Conservation (phyloP, 2,329 filamentous ascomycete genomes). For the Cladosporium sp. region DNA sequence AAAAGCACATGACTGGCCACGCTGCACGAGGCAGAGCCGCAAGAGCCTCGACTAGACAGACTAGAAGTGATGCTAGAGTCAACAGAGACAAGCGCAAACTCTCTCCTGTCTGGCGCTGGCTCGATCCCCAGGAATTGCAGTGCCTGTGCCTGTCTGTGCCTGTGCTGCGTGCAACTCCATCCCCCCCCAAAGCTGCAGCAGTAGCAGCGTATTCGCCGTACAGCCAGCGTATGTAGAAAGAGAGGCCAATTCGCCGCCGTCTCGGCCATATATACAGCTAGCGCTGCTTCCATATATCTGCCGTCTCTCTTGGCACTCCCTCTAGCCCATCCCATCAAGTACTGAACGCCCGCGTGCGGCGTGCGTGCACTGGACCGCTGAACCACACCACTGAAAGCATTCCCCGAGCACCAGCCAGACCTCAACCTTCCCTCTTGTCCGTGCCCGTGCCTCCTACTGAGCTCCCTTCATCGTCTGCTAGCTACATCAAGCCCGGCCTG, state of each 20-base stretch:
- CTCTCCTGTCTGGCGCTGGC: slow-evolving; percentile 2
- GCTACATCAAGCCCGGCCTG: slow-evolving; percentile 5
- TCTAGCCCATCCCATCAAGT: not conserved
- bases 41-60: not conserved
- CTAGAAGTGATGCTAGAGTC: not conserved
- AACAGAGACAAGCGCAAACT: not conserved
- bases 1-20: not conserved
- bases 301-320: slow-evolving; percentile 1
- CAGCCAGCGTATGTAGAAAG: not conserved
- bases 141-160: not conserved
- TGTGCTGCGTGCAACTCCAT: not conserved
- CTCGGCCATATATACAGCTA: not conserved
- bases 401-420: not conserved
- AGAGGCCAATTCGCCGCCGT: not conserved
- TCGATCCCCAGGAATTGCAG: slow-evolving; percentile 11
- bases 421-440: slow-evolving; percentile 2
- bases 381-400: not conserved
- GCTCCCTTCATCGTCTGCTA: not conserved
- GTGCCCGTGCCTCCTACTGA: not conserved
- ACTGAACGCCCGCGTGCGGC: not conserved
- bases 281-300: not conserved
- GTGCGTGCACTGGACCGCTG: not conserved
- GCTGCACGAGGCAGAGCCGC: slow-evolving; percentile 10
- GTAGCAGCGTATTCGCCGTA: not conserved
- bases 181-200: not conserved